phyloP scores from a whole-genome alignment of 306 rosid species.

The Lagenaria siceraria region DNA sequence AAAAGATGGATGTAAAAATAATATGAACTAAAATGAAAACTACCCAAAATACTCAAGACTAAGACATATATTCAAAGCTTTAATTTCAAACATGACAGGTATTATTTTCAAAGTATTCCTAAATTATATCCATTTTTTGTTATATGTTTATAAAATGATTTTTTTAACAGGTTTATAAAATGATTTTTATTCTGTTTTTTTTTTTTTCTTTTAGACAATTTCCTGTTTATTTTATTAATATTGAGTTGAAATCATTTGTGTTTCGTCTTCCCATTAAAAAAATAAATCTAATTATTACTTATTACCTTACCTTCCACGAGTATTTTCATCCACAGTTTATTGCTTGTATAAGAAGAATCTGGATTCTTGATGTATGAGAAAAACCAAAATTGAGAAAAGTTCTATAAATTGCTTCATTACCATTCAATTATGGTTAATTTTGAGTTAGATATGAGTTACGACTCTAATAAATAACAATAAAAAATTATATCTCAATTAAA shows the following conservation, averaged over 20 bases:
- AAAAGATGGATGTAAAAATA: too few species aligned
- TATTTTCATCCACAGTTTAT: neutral
- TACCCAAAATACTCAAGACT: too few species aligned
- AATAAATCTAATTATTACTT: neutral
- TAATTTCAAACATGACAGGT: too few species aligned
- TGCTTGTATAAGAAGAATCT: neutral
- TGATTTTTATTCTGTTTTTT: too few species aligned
- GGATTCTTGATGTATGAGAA: neutral
- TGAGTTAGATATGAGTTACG: neutral
- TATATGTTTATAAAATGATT: neutral
- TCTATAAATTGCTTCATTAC: neutral
- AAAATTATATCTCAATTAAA: neutral
- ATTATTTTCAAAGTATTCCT: neutral
- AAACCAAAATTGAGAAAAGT: neutral
- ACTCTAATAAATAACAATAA: neutral
- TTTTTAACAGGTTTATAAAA: too few species aligned
- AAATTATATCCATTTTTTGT: neutral
- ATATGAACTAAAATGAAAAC: too few species aligned
- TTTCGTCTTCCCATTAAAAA: neutral
- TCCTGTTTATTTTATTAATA: neutral
- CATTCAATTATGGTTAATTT: neutral
- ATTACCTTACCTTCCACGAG: neutral
- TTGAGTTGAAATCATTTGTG: neutral
- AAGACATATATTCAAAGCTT: too few species aligned
- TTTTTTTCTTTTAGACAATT: too few species aligned